phyloP scores from a whole-genome alignment of 495 filamentous ascomycete species.

The Aspergillus affinis region DNA sequence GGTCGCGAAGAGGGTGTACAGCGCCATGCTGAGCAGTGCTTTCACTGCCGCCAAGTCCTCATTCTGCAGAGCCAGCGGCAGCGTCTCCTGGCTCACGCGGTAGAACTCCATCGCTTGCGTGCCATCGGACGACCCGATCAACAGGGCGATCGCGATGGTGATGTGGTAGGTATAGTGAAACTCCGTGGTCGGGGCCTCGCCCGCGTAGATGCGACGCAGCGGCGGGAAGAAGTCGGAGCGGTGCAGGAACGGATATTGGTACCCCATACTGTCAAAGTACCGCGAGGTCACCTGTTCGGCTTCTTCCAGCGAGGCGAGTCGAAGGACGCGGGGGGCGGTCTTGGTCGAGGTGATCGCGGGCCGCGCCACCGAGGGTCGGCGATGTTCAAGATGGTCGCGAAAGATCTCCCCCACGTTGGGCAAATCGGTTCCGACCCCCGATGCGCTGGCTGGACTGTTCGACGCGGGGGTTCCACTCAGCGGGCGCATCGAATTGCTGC shows the following conservation, averaged over 20 bases:
- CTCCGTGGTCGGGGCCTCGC: slow-evolving; percentile 37
- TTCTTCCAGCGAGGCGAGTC: slow-evolving; percentile 41
- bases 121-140: slow-evolving; percentile 38
- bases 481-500: slow-evolving; percentile 15
- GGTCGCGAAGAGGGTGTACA: slow-evolving; percentile 53
- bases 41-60: slow-evolving; percentile 45
- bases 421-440: slow-evolving; percentile 33
- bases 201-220: slow-evolving; percentile 42
- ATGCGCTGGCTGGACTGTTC: slow-evolving; percentile 26
- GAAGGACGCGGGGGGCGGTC: slow-evolving; percentile 36
- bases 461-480: slow-evolving; percentile 20
- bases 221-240: slow-evolving; percentile 37
- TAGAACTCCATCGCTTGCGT: slow-evolving; percentile 42
- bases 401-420: slow-evolving; percentile 49
- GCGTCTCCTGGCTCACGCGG: slow-evolving; percentile 39
- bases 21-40: slow-evolving; percentile 47
- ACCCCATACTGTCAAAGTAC: slow-evolving; percentile 48
- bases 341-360: slow-evolving; percentile 31
- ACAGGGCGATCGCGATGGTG: slow-evolving; percentile 40
- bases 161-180: slow-evolving; percentile 44
- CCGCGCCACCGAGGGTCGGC: slow-evolving; percentile 40
- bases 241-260: slow-evolving; percentile 46
- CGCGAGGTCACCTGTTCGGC: slow-evolving; percentile 36
- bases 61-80: slow-evolving; percentile 41
- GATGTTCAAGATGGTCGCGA: slow-evolving; percentile 45